These are phyloP conservation scores for Brachypodium distachyon DNA, from an alignment of 202 grass and related monocot species.

Conservation along the genomic window DNA sequence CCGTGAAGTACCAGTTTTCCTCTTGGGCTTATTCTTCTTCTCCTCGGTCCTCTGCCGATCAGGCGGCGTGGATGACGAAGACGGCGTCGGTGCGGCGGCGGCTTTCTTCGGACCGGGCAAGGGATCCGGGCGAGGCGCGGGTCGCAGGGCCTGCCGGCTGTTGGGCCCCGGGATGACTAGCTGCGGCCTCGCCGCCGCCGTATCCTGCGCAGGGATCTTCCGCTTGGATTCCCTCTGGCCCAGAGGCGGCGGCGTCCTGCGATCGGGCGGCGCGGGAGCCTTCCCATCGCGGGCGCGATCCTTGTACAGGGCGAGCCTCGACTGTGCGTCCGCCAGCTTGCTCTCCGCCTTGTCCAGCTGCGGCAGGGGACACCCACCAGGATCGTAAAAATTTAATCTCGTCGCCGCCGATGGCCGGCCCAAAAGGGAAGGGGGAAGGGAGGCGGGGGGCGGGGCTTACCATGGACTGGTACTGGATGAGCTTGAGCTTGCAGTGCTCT, in stretches of 20 bases:
- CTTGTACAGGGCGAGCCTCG: slow-evolving; percentile 27
- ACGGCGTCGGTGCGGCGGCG: slow-evolving; percentile 14
- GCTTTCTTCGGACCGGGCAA: slow-evolving; percentile 7
- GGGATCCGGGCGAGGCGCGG: not conserved
- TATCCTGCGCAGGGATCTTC: slow-evolving; percentile 13
- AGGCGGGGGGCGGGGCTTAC: slow-evolving; percentile 7
- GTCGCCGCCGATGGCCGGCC: no score
- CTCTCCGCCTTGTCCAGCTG: slow-evolving; percentile 57
- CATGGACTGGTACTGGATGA: slow-evolving; percentile 48
- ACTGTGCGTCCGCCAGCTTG: slow-evolving; percentile 40
- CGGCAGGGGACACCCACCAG: not conserved
- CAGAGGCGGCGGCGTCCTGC: slow-evolving; percentile 1
- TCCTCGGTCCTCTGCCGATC: slow-evolving; percentile 14
- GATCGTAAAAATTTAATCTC: no score
- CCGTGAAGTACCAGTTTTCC: slow-evolving; percentile 41
- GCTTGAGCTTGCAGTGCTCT: slow-evolving; percentile 50
- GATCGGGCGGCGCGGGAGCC: not conserved
- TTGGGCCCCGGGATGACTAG: slow-evolving; percentile 41
- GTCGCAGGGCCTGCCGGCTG: not conserved
- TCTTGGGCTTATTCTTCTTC: slow-evolving; percentile 57
- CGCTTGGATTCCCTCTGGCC: not conserved
- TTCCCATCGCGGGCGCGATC: slow-evolving; percentile 15
- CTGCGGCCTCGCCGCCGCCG: slow-evolving; percentile 32
- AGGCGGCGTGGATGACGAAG: not conserved
- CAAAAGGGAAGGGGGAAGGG: not conserved